These are phyloP conservation scores for Diatrype stigma DNA, from an alignment of 2,329 filamentous ascomycete species.

Conservation along the genomic window DNA sequence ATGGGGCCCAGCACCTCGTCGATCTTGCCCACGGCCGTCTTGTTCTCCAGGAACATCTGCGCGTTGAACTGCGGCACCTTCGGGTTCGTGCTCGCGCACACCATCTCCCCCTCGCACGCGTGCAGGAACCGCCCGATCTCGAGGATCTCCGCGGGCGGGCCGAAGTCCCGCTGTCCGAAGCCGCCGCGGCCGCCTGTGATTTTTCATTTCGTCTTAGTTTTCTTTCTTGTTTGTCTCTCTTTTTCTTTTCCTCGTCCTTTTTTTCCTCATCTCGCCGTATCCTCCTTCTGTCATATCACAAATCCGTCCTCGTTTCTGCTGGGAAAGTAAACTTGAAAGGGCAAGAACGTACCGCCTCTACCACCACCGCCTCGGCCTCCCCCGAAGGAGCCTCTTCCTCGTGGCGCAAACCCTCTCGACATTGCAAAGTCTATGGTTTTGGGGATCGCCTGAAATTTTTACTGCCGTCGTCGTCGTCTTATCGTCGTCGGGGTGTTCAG, in stretches of 20 bases:
- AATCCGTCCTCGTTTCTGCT: not conserved
- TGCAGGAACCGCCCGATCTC: constrained; percentile 96
- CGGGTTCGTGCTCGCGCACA: constrained; percentile 90
- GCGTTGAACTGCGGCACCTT: constrained; percentile 99
- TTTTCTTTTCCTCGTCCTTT: not conserved
- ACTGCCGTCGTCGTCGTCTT: no score
- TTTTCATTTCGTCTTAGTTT: not conserved
- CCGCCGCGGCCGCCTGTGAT: constrained; percentile 26
- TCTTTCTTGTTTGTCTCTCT: not conserved
- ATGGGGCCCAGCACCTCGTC: constrained; percentile 97
- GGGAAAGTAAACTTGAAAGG: not conserved
- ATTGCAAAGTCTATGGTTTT: no score
- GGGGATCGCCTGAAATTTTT: not conserved
- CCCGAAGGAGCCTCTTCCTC: constrained; percentile 28
- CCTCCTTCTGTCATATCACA: no score
- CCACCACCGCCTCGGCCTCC: constrained; percentile 22
- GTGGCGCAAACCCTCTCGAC: constrained; percentile 28
- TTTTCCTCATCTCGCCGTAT: no score
- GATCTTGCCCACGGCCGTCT: constrained; percentile 90
- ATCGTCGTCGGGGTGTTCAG: no score
- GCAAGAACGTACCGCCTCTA: constrained; percentile 24
- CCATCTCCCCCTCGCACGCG: constrained; percentile 94
- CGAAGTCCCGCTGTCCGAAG: constrained; percentile 29
- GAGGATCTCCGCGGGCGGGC: constrained; percentile 29
- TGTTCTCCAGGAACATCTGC: constrained; percentile 98